Base-by-base conservation (phyloP, 2,329 filamentous ascomycete genomes). In the Neonectria ditissima region DNA sequence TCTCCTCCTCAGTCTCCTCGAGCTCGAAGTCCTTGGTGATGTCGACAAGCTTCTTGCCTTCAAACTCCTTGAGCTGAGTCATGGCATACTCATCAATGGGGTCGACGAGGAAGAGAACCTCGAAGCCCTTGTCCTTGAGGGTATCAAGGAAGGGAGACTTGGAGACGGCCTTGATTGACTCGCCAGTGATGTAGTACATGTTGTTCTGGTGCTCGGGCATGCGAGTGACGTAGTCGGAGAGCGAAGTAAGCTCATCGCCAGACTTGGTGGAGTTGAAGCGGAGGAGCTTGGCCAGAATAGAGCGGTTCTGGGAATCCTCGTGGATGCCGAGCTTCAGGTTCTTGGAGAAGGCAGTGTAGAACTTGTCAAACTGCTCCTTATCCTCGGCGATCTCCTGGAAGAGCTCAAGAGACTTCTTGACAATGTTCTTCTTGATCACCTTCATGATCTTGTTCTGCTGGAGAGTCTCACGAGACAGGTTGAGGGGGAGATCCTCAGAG, bases 401-500 rank as follows among this genome's bases (percentile, higher is more conserved):
- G 82, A 99, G 93, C 89, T 99, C 96, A 73, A 99, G 93, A 72
- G 93, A 93, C 93, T 99, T 99, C 94, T 98, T 99, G 89, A 99
- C 94, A 73, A 99, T 97, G 91, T 99, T 99, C 94, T 99, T 99
- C 91, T 97, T 97, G 90, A 98, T 98, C 83, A 98, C 96, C 92
- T 98, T 98, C 96, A 98, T 98, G 89, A 99, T 99, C 94, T 98
- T 98, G 92, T 98, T 99, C 89, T 98, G 96, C 87, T 99, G 96
- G 54, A 99, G 93, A 63, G 95, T 98, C 91, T 99, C 96, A 92
- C 96, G 96, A 79, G 96, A 98, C 86, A 99, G 84, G 91, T 99
- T 99, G 83, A 99, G 92, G 76, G 96, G 96, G 69, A 99, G 92
- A 82, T 99, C 96, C 89, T 99, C 96, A 78, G 96, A 99, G 86